phyloP scores from a whole-genome alignment of 768 basidiomycete species.

The Rickenella mellea region DNA sequence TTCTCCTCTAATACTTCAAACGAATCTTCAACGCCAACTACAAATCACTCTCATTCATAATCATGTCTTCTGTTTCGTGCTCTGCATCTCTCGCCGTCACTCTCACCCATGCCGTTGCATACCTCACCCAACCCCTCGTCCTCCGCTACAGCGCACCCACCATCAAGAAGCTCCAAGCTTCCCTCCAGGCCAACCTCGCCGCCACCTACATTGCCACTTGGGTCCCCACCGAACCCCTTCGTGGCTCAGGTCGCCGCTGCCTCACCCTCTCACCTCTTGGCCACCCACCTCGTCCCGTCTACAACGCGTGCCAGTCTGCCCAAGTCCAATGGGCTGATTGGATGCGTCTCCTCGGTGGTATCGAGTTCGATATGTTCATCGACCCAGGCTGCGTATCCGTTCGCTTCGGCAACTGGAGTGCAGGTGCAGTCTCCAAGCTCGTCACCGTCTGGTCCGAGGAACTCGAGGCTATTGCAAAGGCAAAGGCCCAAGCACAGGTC shows the following conservation, averaged over 20 bases:
- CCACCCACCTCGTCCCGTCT: conserved; percentile 58
- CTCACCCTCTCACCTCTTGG: conserved; percentile 54
- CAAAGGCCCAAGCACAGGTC: conserved; percentile 7
- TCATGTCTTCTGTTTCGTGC: conserved; percentile 14
- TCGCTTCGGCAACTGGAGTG: conserved; percentile 35
- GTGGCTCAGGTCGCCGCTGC: conserved; percentile 65
- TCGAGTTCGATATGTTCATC: conserved; percentile 71
- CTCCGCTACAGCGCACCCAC: conserved; percentile 47
- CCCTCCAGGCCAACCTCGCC: conserved; percentile 66
- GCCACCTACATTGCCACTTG: conserved; percentile 61
- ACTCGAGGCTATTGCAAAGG: conserved; percentile 19
- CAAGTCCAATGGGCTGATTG: conserved; percentile 77
- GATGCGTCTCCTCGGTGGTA: conserved; percentile 58
- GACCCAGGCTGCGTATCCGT: conserved; percentile 73
- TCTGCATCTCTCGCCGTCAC: conserved; percentile 42
- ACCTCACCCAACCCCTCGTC: conserved; percentile 60
- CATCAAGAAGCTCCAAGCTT: conserved; percentile 58
- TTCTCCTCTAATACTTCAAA: too few species aligned
- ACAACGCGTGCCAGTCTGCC: conserved; percentile 59
- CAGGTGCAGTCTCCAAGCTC: conserved; percentile 25
- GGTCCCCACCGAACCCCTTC: conserved; percentile 52
- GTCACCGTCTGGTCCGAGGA: conserved; percentile 65
- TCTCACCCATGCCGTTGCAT: conserved; percentile 65
- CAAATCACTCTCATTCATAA: too few species aligned
- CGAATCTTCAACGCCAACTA: too few species aligned